Base-by-base conservation (phyloP, 2,329 filamentous ascomycete genomes). In the Chaetomium sp. region DNA sequence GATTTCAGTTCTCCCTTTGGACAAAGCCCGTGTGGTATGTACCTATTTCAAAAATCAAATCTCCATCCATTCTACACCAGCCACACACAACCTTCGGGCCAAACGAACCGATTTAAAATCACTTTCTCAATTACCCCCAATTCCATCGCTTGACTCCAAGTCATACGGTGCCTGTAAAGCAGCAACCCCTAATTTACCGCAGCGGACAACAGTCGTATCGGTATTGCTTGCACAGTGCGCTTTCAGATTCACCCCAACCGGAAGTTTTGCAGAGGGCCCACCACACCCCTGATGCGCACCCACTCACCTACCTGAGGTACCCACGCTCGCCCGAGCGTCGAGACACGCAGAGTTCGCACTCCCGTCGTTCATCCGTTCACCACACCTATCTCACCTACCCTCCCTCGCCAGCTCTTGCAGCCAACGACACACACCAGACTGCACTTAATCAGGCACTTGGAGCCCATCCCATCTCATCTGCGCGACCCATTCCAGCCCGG, bases 181-280 rank as follows among this genome's bases (percentile, higher is more conserved):
- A 38, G 42, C 57, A 13, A 21, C 47, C 42, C 25, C 42, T 23
- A 57, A 47, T 57, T 21, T 59, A 19, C 23, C 27, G 19, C n/a
- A n/a, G 19, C 53, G 53, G n/a, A 33, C 51, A 33, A 47, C 4
- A 12, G 51, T 33, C 10, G 27, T 54, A 54, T 31, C 29, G 35
- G 33, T 16, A 38, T 51, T 57, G 45, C 45, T 38, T 59, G 60
- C 59, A 59, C 60, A 63, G 49, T 61, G 57, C 47, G 67, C 59
- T 31, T 38, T n/a, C n/a, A 38, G 53, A n/a, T 56, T 27, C 53
- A 38, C 63, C 63, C 67, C 66, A 68, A 64, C 65, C 67, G 66
- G 67, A 67, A 68, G 62, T 61, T 70, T 70, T 69, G 65, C 50
- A 16, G 58, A 57, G 63, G 66, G 58, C 62, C 69, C 65, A 68